Conservation (phyloP, 1,139 yeast species). For the Protomyces inundatus region DNA sequence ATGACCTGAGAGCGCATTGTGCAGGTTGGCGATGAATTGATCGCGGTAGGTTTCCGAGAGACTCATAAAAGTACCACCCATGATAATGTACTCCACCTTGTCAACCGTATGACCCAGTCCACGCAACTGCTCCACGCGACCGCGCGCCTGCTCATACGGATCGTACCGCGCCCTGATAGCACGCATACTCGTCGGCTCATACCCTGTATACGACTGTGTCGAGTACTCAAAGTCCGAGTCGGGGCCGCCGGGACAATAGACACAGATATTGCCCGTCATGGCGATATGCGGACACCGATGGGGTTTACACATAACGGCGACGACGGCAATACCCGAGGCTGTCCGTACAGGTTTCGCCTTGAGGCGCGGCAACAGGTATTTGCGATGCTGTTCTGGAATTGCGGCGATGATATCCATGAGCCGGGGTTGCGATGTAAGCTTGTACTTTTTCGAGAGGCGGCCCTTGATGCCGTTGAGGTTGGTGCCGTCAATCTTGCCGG, state of each 20-base stretch:
- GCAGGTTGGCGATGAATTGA: slow-evolving; percentile 77
- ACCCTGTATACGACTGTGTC: slow-evolving; percentile 96
- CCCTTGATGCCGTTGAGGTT: slow-evolving; percentile 87
- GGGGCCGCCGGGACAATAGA: slow-evolving; percentile 98
- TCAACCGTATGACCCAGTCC: slow-evolving; percentile 95
- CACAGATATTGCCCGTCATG: slow-evolving; percentile 97
- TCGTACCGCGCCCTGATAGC: slow-evolving; percentile 97
- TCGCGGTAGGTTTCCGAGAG: slow-evolving; percentile 85
- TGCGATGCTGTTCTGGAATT: slow-evolving; percentile 92
- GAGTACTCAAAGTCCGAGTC: slow-evolving; percentile 97
- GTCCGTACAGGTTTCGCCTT: slow-evolving; percentile 98
- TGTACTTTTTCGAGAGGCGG: slow-evolving; percentile 80
- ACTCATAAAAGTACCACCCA: slow-evolving; percentile 99
- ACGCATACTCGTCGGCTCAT: slow-evolving; percentile 98
- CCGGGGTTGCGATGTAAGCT: slow-evolving; percentile 86
- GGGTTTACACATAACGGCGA: slow-evolving; percentile 98
- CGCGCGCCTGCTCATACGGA: slow-evolving; percentile 98
- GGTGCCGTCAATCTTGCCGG: slow-evolving; percentile 48
- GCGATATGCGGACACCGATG: slow-evolving; percentile 99
- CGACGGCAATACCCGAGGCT: slow-evolving; percentile 95
- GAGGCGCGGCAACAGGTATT: slow-evolving; percentile 81
- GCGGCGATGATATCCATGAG: slow-evolving; percentile 90
- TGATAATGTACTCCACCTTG: slow-evolving; percentile 92
- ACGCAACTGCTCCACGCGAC: slow-evolving; percentile 90
- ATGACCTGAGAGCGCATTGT: slow-evolving; percentile 91